Base-by-base conservation (phyloP, 1,139 yeast species). In the Entelexis paramagnoliae region DNA sequence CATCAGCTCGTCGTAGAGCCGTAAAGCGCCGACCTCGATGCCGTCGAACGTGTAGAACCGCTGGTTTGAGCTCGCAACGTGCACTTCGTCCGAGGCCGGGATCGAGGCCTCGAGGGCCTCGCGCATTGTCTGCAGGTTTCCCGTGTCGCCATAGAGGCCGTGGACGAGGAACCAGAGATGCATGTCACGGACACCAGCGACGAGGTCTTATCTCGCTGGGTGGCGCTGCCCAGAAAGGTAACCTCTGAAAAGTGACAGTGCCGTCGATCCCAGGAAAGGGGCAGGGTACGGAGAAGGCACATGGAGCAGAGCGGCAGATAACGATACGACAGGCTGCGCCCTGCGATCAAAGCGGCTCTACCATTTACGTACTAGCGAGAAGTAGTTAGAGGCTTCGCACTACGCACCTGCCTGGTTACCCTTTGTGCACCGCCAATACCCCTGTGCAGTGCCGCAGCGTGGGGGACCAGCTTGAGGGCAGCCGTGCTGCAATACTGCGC, bases 71-170 rank as follows among this genome's bases (percentile, higher is more conserved):
- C 78, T 73, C 0, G 95, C 89, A 48, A 79, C 73, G 47, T 84
- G 69, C 1, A 82, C 75, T 19, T 24, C 30, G 22, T 42, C 46
- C 19, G 38, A 30, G 36, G 19, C 20, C 13, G 35, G 30, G 20
- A 41, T 28, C 4, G 33, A 13, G 26, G 9, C 16, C 16, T n/a
- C 78, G 70, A 41, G 45, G 6, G 8, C 17, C 28, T 74, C 71
- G 58, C 78, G 81, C 47, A 85, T 68, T 13, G 83, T 72, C 39
- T 72, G 68, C 77, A 88, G 72, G 64, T 88, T 95, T 45, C 74
- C 73, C 4, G 91, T 83, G 41, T 82, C 80, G 2, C 96, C 96
- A 85, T 94, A 86, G 33, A 89, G 71, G 10, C 79, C 96, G 66
- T 88, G 96, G 34, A 85, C 74, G n/a, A 88, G 30, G 22, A 48